phyloP scores from a whole-genome alignment of 441 rosid genomes.

The Theobroma grandiflorum region DNA sequence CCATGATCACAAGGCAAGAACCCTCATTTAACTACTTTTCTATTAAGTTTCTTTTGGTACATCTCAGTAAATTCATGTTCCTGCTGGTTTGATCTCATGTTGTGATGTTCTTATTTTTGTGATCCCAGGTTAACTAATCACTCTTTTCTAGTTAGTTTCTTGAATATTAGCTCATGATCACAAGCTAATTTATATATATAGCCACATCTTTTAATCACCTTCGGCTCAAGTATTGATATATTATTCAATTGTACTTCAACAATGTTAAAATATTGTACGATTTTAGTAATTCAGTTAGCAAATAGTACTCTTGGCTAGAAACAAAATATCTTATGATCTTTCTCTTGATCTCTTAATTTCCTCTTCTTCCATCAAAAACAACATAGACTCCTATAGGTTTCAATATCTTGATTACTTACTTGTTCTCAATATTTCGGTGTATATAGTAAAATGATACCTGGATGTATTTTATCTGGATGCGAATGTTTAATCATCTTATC shows the following conservation, averaged over 20 bases:
- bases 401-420: too few species aligned
- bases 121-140: not conserved
- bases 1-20: slow-evolving; percentile 42
- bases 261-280: too few species aligned
- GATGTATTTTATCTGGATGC: slow-evolving; percentile 5
- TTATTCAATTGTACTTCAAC: too few species aligned
- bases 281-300: too few species aligned
- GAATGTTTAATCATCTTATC: not conserved
- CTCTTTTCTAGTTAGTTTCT: not conserved
- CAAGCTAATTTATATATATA: not conserved
- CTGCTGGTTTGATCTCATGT: not conserved
- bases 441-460: not conserved
- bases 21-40: not conserved
- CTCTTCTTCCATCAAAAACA: not conserved
- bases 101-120: not conserved
- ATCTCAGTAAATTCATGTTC: not conserved
- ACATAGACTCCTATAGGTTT: not conserved
- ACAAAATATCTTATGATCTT: not conserved
- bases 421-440: too few species aligned
- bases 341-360: not conserved
- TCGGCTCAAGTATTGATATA: too few species aligned
- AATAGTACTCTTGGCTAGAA: too few species aligned
- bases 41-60: not conserved
- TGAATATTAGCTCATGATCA: not conserved
- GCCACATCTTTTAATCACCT: not conserved